Conservation (phyloP, 495 filamentous ascomycete genomes). For the Neurospora africana region DNA sequence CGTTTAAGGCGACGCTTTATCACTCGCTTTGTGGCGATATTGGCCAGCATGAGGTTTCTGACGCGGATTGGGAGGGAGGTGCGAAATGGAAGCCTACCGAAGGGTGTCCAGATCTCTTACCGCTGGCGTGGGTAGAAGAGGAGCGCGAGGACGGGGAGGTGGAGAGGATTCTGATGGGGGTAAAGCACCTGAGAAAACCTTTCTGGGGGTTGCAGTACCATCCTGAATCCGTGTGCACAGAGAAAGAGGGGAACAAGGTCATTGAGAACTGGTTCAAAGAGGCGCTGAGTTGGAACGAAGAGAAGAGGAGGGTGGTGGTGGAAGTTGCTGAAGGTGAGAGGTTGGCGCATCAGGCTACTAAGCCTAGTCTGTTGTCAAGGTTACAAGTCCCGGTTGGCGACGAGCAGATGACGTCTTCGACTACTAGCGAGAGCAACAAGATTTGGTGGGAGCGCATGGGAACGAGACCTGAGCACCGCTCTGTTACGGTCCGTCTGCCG, state of each 20-base stretch:
- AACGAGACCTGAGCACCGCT: constrained; percentile 16
- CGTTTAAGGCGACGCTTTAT: constrained; percentile 69
- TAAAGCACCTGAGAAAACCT: constrained; percentile 57
- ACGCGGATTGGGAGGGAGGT: constrained; percentile 20
- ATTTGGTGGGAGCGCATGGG: constrained; percentile 21
- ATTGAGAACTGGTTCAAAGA: constrained; percentile 67
- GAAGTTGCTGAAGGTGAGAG: constrained; percentile 6
- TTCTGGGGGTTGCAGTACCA: constrained; percentile 94
- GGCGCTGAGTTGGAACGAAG: constrained; percentile 44
- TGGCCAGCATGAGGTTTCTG: constrained; percentile 25
- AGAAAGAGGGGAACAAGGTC: constrained; percentile 51
- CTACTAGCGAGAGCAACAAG: neutral
- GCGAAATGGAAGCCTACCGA: constrained; percentile 20
- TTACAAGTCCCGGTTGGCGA: constrained; percentile 1
- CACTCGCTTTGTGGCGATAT: constrained; percentile 69
- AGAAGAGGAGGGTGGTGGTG: constrained; percentile 13
- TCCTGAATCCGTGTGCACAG: constrained; percentile 86
- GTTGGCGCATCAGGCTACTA: constrained; percentile 16
- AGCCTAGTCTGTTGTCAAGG: constrained; percentile 16
- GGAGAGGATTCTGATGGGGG: constrained; percentile 65
- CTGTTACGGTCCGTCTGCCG: constrained; percentile 22
- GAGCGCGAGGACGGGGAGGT: constrained; percentile 22
- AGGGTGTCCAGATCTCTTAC: constrained; percentile 34
- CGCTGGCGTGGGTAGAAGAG: constrained; percentile 59
- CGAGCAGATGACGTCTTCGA: neutral